Percentiles rank a stretch among this genome's conserved stretches.
phyloP scores from a whole-genome alignment of 495 filamentous ascomycete genomes.

The Podospora pseudocomata region DNA sequence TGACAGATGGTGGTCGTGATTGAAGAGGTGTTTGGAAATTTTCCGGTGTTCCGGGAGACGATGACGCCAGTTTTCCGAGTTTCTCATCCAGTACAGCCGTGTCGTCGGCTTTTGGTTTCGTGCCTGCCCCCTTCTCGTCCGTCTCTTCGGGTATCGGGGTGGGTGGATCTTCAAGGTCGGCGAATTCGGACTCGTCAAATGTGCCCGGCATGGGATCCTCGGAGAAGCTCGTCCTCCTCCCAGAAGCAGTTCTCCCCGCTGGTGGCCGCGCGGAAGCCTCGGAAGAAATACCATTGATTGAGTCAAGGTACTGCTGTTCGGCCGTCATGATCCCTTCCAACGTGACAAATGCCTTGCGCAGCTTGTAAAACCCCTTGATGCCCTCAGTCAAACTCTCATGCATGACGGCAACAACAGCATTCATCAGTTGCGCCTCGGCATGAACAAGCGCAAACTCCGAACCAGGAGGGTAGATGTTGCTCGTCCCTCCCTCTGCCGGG shows the following conservation, averaged over 20 bases:
- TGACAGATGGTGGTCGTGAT: background rate
- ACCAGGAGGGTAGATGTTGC: constrained; percentile 68
- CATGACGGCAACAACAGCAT: constrained; percentile 80
- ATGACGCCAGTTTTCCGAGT: constrained; percentile 17
- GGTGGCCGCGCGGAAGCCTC: background rate
- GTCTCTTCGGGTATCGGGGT: constrained; percentile 15
- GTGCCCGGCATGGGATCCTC: constrained; percentile 36
- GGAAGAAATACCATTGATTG: constrained; percentile 6
- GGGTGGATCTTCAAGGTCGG: constrained; percentile 20
- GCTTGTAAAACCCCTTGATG: constrained; percentile 86
- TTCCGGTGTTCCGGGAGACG: background rate
- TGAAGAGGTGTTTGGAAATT: background rate
- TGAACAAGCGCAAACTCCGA: constrained; percentile 74
- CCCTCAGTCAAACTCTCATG: constrained; percentile 92
- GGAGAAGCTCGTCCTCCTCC: constrained; percentile 19
- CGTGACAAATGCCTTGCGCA: constrained; percentile 84
- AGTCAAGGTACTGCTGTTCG: constrained; percentile 43
- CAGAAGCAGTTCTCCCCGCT: background rate
- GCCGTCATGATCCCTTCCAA: constrained; percentile 66
- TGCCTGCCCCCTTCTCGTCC: constrained; percentile 21
- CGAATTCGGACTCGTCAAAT: constrained; percentile 38
- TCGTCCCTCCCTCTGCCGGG: constrained; percentile 19
- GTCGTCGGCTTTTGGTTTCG: background rate
- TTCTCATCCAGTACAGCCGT: constrained; percentile 22
- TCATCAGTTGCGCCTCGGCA: constrained; percentile 83